A percentile compares a stretch with the other conserved stretches of the same genome.
Evolutionary conservation across 495 filamentous ascomycete genomes (phyloP).

Genomic region (Penicillium mononematosum): DNA sequence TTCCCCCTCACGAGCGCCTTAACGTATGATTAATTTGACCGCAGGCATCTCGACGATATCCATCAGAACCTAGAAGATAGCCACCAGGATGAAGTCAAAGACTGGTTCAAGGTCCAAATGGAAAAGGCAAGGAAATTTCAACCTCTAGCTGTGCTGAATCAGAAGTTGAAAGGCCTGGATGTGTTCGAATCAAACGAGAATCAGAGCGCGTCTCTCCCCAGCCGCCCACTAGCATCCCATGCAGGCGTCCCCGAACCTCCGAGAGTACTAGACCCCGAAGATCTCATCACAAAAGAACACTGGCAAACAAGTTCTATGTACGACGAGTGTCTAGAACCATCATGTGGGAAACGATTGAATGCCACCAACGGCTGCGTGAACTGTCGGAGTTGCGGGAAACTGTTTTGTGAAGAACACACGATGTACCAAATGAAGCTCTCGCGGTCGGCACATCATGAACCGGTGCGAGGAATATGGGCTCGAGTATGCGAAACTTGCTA

Average conservation of each 20-base stretch:
- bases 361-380: slow-evolving; percentile 81
- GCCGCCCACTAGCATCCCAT: slow-evolving; percentile 33
- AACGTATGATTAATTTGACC: slow-evolving; percentile 21
- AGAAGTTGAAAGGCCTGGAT: slow-evolving; percentile 95
- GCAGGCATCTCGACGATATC: slow-evolving; percentile 85
- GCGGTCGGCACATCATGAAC: slow-evolving; percentile 84
- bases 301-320: slow-evolving; percentile 77
- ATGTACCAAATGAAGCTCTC: slow-evolving; percentile 99
- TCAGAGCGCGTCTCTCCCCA: slow-evolving; percentile 31
- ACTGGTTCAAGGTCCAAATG: slow-evolving; percentile 97
- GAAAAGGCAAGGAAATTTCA: slow-evolving; percentile 94
- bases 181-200: slow-evolving; percentile 95
- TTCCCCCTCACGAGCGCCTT: neutral
- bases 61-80: slow-evolving; percentile 92
- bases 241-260: slow-evolving; percentile 37
- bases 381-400: slow-evolving; percentile 83
- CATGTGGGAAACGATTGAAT: slow-evolving; percentile 76
- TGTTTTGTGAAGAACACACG: slow-evolving; percentile 97
- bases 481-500: slow-evolving; percentile 97
- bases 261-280: slow-evolving; percentile 69
- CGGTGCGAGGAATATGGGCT: slow-evolving; percentile 89
- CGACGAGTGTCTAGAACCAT: slow-evolving; percentile 82
- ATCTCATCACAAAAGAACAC: slow-evolving; percentile 80
- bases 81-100: slow-evolving; percentile 95
- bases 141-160: slow-evolving; percentile 84